A percentile compares a stretch with the other conserved stretches of the same genome.
Conservation (phyloP, 2,329 filamentous ascomycete species). For the Corniculantispora saksenae region DNA sequence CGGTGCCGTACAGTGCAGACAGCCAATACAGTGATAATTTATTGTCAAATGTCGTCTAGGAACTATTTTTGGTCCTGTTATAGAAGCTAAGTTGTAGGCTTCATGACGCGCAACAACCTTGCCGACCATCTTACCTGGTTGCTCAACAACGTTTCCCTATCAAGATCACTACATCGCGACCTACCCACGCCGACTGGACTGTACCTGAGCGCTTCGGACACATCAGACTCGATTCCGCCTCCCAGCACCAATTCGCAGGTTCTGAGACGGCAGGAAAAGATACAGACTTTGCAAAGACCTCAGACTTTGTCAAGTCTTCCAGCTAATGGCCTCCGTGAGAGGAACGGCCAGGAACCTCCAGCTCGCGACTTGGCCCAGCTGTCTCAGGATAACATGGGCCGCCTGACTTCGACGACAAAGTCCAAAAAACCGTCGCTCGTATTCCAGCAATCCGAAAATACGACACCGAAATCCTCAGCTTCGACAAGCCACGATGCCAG, state of each 20-base stretch:
- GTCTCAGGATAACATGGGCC: conserved; percentile 43
- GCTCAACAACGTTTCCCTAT: conserved; percentile 47
- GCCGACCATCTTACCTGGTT: conserved; percentile 59
- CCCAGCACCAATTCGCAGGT: not conserved
- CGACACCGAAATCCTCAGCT: conserved; percentile 36
- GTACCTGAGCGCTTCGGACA: conserved; percentile 17
- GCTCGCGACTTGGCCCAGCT: conserved; percentile 1
- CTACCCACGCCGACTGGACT: conserved; percentile 35
- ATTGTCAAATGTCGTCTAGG: not conserved
- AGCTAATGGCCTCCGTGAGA: conserved; percentile 7
- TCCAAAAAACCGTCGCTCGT: conserved; percentile 48
- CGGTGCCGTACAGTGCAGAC: not conserved
- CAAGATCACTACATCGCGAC: conserved; percentile 41
- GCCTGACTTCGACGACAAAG: conserved; percentile 44
- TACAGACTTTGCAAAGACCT: not conserved
- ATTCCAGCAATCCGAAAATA: conserved; percentile 43
- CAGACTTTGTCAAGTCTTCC: not conserved
- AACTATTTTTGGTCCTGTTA: not conserved
- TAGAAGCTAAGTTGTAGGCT: conserved; percentile 35
- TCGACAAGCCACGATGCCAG: conserved; percentile 7
- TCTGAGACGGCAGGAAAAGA: not conserved
- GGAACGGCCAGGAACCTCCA: not conserved
- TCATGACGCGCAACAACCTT: conserved; percentile 66
- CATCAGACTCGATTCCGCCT: conserved; percentile 1
- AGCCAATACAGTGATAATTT: not conserved